Conservation (phyloP, 805 yeast genomes). For the Wickerhamiella spandovensis region DNA sequence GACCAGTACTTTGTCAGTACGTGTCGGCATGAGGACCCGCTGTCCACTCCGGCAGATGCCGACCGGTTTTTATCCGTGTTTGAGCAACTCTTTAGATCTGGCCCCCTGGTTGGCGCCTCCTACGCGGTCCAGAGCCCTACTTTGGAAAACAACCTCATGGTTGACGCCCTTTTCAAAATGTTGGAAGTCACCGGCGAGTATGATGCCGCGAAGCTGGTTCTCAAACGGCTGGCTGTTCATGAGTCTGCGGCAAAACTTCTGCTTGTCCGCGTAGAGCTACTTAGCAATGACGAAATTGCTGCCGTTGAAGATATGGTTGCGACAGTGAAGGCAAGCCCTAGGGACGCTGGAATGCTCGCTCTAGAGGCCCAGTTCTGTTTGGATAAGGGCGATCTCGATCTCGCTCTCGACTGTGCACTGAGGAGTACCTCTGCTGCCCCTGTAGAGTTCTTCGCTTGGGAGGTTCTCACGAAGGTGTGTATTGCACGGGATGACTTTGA, state of each 20-base stretch:
- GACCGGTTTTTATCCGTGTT: conserved; percentile 48
- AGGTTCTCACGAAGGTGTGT: conserved; percentile 45
- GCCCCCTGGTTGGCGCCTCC: conserved; percentile 51
- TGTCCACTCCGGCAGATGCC: conserved; percentile 37
- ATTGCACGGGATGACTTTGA: conserved; percentile 40
- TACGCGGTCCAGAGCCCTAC: conserved; percentile 61
- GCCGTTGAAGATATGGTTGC: conserved; percentile 35
- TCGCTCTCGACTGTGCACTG: conserved; percentile 47
- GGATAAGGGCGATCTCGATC: conserved; percentile 35
- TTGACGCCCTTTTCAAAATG: conserved; percentile 57
- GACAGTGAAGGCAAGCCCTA: conserved; percentile 31
- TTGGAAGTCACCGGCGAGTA: conserved; percentile 53
- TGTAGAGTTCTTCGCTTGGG: conserved; percentile 65
- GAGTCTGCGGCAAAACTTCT: conserved; percentile 45
- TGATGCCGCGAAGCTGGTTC: conserved; percentile 45
- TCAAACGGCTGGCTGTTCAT: conserved; percentile 35
- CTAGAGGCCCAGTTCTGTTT: conserved; percentile 55
- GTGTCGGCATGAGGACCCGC: conserved; percentile 71
- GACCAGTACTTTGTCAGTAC: conserved; percentile 69
- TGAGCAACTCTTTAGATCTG: conserved; percentile 51
- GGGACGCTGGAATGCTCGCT: conserved; percentile 43
- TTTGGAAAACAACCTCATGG: conserved; percentile 49
- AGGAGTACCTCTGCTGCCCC: conserved; percentile 58
- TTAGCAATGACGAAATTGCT: conserved; percentile 33
- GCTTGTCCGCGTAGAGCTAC: conserved; percentile 30